Evolutionary conservation across 108 stramenopile species (phyloP), one percentile per base, ranked within the genome.

Genomic region (Cyclotella kingstonii): DNA sequence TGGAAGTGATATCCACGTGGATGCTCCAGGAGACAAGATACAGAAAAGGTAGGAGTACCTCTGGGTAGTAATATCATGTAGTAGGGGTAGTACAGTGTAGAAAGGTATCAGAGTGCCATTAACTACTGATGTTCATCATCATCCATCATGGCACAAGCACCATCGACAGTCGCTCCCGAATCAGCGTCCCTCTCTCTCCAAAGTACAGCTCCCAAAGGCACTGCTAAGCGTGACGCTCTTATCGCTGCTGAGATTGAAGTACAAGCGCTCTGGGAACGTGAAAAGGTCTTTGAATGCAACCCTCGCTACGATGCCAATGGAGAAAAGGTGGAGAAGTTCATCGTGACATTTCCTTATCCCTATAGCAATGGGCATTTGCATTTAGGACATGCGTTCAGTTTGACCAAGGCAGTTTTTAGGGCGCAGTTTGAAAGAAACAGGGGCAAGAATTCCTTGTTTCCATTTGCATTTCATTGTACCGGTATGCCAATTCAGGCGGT

Each of bases 401-500:
- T 97, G 68, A 96, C 95, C 73, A 99, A 99, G 87, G 96, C 96
- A 1, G 85, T 95, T 12, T 98, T 98, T 60, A 74, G 91, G 31
- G 94, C 94, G 4, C 85, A 90, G 59, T 99, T 78, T 81, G 89
- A 99, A 73, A 83, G 94, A 34, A 85, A 97, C 46, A 81, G 81
- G 67, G 98, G 97, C 28, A 87, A 93, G 65, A 94, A 98, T 69
- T 96, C 94, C 6, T 64, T 98, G 50, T 99, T 96, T 60, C 98
- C 98, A 33, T 99, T 99, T 76, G 98, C 92, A 14, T 97, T 98
- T 64, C 98, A 99, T 81, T 98, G 97, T 76, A 99, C 98, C 1
- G 98, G 98, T 45, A 97, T 97, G 96, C 98, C 98, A 18, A 99
- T 99, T 70, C 96, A 98, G 85, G 95, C 95, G 51, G 87, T 89